Evolutionary conservation across 805 yeast species (phyloP), one percentile per base, ranked within the genome.

Genomic region (Yamadazyma olivae): DNA sequence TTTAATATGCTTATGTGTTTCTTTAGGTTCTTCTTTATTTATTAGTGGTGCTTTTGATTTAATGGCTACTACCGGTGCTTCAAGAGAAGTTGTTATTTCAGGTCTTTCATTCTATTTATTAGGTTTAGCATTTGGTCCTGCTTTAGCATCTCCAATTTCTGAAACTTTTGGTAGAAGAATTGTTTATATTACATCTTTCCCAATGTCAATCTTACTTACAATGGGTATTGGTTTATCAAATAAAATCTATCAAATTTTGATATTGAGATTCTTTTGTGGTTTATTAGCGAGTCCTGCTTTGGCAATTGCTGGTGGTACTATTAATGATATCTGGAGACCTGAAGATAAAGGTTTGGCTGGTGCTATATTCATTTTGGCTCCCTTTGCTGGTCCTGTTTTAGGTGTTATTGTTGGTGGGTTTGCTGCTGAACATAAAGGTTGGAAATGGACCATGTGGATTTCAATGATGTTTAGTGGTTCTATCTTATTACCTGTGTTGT

Each of bases 271-370:
- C 51, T 75, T 88, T 49, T 67, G 83, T 15, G 95, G 95, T 1
- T 69, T 81, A 19, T 71, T 81, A 32, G 87, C 93, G 1, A 79
- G 90, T 1, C 95, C 93, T 3, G 88, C 90, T 2, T 69, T 88
- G 61, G 81, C 95, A 7, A 77, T 85, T 45, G 91, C 88, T 9
- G 88, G 90, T 35, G 96, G 95, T 44, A 80, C 93, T 4, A 77
- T 88, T 43, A 65, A 81, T 36, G 96, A 88, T 60, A 59, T 87
- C 32, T 88, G 90, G 80, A 73, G 69, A 15, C 40, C 41, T 19
- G 46, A 54, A 10, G 77, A 79, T 53, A 61, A 79, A 52, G 83
- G 88, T 12, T 48, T 80, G 3, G 89, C 95, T n/a, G 75, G 84
- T 80, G 75, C 84, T 3, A 59, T 79, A n/a, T 85, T 83, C 61